Evolutionary conservation across 441 rosid genomes (phyloP).

Genomic region (Brassica hybrid): DNA sequence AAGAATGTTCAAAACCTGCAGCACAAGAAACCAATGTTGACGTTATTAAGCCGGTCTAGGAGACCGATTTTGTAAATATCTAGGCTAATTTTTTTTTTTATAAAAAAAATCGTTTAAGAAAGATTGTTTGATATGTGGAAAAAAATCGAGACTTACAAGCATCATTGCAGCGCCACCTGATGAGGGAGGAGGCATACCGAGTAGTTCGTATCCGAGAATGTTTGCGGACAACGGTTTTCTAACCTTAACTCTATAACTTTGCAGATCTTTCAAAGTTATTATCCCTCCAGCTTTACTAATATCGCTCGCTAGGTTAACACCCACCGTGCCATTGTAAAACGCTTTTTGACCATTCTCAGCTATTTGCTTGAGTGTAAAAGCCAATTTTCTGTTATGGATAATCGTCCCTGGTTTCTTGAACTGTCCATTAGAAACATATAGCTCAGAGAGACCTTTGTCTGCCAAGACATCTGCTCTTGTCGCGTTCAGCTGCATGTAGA

Average conservation of each 20-base stretch:
- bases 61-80: not conserved
- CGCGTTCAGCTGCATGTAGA: constrained; percentile 52
- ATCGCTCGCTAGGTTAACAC: constrained; percentile 48
- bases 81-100: no score
- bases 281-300: constrained; percentile 57
- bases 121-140: not conserved
- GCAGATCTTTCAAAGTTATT: constrained; percentile 52
- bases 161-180: constrained; percentile 62
- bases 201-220: constrained; percentile 51
- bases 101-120: no score
- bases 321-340: constrained; percentile 61
- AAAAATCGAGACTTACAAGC: constrained; percentile 47
- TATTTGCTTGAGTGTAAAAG: constrained; percentile 45
- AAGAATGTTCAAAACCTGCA: constrained; percentile 62
- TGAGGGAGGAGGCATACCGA: constrained; percentile 75
- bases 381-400: constrained; percentile 50
- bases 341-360: constrained; percentile 44
- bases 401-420: constrained; percentile 48
- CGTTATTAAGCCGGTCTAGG: no score
- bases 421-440: constrained; percentile 49
- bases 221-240: constrained; percentile 46
- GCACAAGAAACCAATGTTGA: constrained; percentile 25
- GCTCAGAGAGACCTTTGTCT: constrained; percentile 53
- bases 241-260: constrained; percentile 50
- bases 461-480: constrained; percentile 46